Evolutionary conservation across 371 early-diverging fungal genomes (phyloP).

Genomic region (Mortierella sp.): DNA sequence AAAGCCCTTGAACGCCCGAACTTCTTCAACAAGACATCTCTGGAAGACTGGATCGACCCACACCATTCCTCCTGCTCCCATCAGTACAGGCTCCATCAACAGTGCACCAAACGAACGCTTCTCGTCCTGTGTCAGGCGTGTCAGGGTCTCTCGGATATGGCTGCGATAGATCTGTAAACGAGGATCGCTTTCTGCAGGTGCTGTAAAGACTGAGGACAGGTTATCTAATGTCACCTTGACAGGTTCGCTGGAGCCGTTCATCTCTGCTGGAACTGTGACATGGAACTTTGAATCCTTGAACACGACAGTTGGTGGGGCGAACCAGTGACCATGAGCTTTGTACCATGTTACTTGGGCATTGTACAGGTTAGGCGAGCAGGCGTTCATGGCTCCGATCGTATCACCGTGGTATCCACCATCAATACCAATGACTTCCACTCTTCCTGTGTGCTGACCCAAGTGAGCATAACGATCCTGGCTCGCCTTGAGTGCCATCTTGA

Average conservation of each 20-base stretch:
- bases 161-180: conserved; percentile 60
- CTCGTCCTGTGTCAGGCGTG: conserved; percentile 55
- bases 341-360: conserved; percentile 86
- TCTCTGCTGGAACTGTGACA: conserved; percentile 57
- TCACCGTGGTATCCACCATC: conserved; percentile 89
- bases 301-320: conserved; percentile 75
- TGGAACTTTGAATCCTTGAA: conserved; percentile 68
- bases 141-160: conserved; percentile 61
- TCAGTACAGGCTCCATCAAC: conserved; percentile 81
- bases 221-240: conserved; percentile 37
- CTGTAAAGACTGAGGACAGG: conserved; percentile 25
- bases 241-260: conserved; percentile 20
- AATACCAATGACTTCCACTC: conserved; percentile 73
- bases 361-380: conserved; percentile 79
- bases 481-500: conserved; percentile 81
- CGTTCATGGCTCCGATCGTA: conserved; percentile 88
- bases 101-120: conserved; percentile 78
- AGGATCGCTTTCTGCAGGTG: conserved; percentile 27
- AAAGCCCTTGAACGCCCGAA: conserved; percentile 58
- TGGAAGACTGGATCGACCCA: conserved; percentile 88
- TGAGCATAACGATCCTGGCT: conserved; percentile 58
- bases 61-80: conserved; percentile 90
- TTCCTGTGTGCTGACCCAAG: conserved; percentile 52
- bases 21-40: conserved; percentile 67
- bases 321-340: conserved; percentile 79